These are phyloP conservation scores for Nigrograna mackinnonii DNA, from an alignment of 2,329 filamentous ascomycete species.

Conservation along the genomic window DNA sequence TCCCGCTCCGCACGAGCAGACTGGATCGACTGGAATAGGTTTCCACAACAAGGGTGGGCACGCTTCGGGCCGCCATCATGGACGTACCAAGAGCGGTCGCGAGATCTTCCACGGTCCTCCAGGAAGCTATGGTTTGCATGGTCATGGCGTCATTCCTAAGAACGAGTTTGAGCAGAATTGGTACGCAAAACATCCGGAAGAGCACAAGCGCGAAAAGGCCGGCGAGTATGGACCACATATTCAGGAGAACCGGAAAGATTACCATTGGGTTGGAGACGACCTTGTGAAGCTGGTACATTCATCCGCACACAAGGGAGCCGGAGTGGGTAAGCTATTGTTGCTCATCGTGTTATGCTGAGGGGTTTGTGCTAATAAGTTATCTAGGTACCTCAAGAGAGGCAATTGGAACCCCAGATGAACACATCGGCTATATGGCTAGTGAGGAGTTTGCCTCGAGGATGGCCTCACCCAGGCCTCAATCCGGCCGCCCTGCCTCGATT, in stretches of 20 bases:
- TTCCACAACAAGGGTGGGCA: conserved; percentile 57
- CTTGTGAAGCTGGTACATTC: conserved; percentile 86
- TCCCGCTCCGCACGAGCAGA: conserved; percentile 62
- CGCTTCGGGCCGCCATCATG: conserved; percentile 57
- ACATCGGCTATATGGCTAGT: conserved; percentile 84
- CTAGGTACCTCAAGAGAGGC: conserved; percentile 67
- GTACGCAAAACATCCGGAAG: conserved; percentile 89
- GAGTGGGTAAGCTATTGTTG: conserved; percentile 52
- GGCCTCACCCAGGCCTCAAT: conserved; percentile 64
- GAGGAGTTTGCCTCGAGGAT: conserved; percentile 83
- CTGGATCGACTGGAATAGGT: conserved; percentile 50
- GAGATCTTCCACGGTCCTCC: conserved; percentile 74
- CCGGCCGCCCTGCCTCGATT: conserved; percentile 49
- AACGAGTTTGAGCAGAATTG: conserved; percentile 90
- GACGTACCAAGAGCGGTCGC: conserved; percentile 71
- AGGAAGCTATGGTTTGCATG: conserved; percentile 91
- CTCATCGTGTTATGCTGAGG: background rate
- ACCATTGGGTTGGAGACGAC: conserved; percentile 85
- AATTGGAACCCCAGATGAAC: conserved; percentile 81
- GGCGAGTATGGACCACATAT: conserved; percentile 64
- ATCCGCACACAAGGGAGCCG: conserved; percentile 58
- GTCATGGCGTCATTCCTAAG: conserved; percentile 74
- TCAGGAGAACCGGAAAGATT: conserved; percentile 67
- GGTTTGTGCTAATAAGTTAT: conserved; percentile 48
- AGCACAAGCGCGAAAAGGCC: conserved; percentile 73